phyloP scores from a whole-genome alignment of 2,329 filamentous ascomycete species.

The Sporothrix brunneoviolacea region DNA sequence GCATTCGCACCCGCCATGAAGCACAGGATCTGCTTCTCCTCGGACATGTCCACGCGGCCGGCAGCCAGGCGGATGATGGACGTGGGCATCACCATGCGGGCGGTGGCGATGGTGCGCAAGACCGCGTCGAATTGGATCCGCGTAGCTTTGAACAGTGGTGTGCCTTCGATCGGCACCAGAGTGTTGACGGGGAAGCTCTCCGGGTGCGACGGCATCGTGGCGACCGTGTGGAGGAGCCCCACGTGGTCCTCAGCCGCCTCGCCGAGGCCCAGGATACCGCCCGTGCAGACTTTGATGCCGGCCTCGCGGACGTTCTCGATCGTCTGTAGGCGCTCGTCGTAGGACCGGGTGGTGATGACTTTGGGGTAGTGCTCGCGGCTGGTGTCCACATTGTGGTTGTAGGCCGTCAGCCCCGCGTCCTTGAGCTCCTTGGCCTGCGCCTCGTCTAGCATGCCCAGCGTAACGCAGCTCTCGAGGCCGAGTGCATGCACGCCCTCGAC shows the following conservation, averaged over 20 bases:
- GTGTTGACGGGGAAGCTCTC: constrained; percentile 91
- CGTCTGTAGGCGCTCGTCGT: constrained; percentile 79
- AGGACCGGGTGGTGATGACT: constrained; percentile 77
- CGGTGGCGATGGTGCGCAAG: constrained; percentile 76
- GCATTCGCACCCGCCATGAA: constrained; percentile 90
- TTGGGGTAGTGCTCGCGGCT: constrained; percentile 82
- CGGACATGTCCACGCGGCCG: constrained; percentile 73
- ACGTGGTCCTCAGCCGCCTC: constrained; percentile 74
- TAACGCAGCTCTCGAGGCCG: constrained; percentile 91
- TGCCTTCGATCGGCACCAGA: constrained; percentile 84
- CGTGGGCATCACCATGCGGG: constrained; percentile 71
- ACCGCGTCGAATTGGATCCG: constrained; percentile 71
- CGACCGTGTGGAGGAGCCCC: constrained; percentile 74
- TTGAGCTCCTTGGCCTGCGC: constrained; percentile 76
- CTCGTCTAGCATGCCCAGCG: constrained; percentile 83
- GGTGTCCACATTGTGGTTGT: constrained; percentile 93
- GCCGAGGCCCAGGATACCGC: constrained; percentile 79
- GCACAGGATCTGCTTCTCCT: constrained; percentile 83
- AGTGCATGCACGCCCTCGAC: constrained; percentile 70
- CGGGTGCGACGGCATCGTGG: constrained; percentile 73
- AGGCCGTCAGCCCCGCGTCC: constrained; percentile 77
- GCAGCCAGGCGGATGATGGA: constrained; percentile 86
- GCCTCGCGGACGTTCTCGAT: constrained; percentile 75
- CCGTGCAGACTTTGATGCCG: constrained; percentile 84
- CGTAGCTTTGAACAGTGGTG: constrained; percentile 68